Base-by-base conservation (phyloP, 495 filamentous ascomycete genomes). In the Aspergillus hancockii region DNA sequence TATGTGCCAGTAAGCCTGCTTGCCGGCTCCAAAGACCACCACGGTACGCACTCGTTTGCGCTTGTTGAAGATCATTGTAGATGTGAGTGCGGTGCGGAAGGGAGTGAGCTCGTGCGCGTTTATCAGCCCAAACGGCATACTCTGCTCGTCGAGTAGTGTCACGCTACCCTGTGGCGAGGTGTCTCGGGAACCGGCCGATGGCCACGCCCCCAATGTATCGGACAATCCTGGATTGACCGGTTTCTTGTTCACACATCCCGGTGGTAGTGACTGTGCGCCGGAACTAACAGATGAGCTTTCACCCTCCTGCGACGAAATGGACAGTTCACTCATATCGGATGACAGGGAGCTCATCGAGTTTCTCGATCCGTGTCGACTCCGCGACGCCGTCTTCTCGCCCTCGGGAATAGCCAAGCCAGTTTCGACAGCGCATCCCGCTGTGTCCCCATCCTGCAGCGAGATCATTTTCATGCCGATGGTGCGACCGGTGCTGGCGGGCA, bases 1-100 rank as follows among this genome's bases (percentile, higher is more conserved):
- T 52, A 93, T 85, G 71, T 96, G 92, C 93, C 93, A 98, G 72
- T 90, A 91, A 12, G 94, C 94, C 73, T 97, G 93, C 60, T 87
- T 84, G 22, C 93, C 93, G 13, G 88, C 85, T n/a, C 93, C 94
- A 68, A 98, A 97, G 52, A 96, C 88, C 28, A 87, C 82, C 3
- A 96, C 61, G 12, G 86, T 91, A 62, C 87, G 84, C 30, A 93
- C 85, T 49, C 80, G 75, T 43, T 79, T 73, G 52, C 94, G 89
- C 63, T 84, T 86, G 52, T 79, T 82, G 49, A 97, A 83, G 0
- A 96, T 79, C 67, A 90, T 84, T 21, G 88, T 82, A 2, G 90
- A 86, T 0, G 89, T 87, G 32, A 98, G 82, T 1, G 94, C 93
- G 3, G 94, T 98, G 58, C 94, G 90, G 76, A 97, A 98, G 9